Evolutionary conservation across 257 asterid species (phyloP).

Genomic region (Forsythia viridissima): DNA sequence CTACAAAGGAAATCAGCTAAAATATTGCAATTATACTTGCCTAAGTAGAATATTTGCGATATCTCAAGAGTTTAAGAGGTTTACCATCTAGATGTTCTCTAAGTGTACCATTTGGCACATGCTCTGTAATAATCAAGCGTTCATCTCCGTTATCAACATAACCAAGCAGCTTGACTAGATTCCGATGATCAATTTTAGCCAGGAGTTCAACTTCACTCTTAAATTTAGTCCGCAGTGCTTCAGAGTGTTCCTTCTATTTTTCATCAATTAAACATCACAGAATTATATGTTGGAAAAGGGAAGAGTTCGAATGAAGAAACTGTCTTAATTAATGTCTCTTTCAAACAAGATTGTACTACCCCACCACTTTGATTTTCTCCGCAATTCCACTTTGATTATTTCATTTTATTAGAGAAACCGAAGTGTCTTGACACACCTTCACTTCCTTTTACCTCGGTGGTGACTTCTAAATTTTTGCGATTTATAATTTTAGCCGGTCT

Average conservation of each 20-base stretch:
- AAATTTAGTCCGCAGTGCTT: slow-evolving; percentile 63
- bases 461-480: not conserved
- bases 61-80: slow-evolving; percentile 20
- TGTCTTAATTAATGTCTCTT: not conserved
- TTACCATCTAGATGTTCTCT: slow-evolving; percentile 98
- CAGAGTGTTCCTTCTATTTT: slow-evolving; percentile 61
- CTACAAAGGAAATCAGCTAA: slow-evolving; percentile 45
- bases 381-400: not conserved
- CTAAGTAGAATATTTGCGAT: slow-evolving; percentile 6
- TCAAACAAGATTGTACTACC: not conserved
- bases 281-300: not conserved
- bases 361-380: not conserved
- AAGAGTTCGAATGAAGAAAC: not conserved
- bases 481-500: not conserved
- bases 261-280: not conserved
- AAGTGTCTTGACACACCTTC: not conserved
- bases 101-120: slow-evolving; percentile 91
- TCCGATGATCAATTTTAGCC: slow-evolving; percentile 94
- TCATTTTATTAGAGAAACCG: not conserved
- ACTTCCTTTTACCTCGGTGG: not conserved
- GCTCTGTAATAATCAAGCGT: slow-evolving; percentile 87
- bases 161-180: slow-evolving; percentile 92
- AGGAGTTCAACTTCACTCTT: slow-evolving; percentile 93
- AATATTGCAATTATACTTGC: slow-evolving; percentile 9
- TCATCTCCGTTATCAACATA: slow-evolving; percentile 83